These are phyloP conservation scores for Ganoderma lucidum DNA, from an alignment of 1,284 basidiomycete species.

Conservation along the genomic window DNA sequence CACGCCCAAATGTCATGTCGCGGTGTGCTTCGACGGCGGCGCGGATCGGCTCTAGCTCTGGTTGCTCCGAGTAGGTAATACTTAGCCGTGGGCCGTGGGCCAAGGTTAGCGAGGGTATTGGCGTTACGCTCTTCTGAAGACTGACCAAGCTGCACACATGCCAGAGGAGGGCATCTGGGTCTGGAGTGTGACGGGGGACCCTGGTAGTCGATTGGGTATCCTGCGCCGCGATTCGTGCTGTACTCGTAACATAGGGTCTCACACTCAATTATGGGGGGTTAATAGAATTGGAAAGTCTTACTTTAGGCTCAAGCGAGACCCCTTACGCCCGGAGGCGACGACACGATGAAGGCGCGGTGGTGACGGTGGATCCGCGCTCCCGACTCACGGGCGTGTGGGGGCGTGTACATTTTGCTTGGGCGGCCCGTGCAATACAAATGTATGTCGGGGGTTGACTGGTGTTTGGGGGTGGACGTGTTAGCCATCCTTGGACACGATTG, in stretches of 20 bases:
- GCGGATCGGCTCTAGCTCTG: neutral
- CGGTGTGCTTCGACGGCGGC: neutral
- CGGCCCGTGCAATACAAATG: slow-evolving; percentile 1
- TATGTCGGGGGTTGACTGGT: neutral
- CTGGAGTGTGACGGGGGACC: neutral
- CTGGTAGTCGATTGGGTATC: neutral
- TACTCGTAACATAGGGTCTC: neutral
- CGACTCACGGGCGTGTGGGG: neutral
- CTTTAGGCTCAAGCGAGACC: neutral
- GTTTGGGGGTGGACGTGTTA: neutral
- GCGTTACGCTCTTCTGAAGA: neutral
- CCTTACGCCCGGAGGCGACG: neutral
- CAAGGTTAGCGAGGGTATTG: neutral
- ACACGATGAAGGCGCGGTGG: neutral
- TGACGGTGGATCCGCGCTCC: neutral
- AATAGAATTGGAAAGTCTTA: neutral
- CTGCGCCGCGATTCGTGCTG: neutral
- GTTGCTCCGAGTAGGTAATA: neutral
- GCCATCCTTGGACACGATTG: neutral
- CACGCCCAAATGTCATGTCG: neutral
- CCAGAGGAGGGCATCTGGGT: neutral
- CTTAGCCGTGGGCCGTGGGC: neutral
- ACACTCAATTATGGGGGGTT: neutral
- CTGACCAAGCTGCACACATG: slow-evolving; percentile 1
- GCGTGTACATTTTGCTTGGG: neutral